Conservation (phyloP, 78 protist genomes). For the Isochrysis galbana region DNA sequence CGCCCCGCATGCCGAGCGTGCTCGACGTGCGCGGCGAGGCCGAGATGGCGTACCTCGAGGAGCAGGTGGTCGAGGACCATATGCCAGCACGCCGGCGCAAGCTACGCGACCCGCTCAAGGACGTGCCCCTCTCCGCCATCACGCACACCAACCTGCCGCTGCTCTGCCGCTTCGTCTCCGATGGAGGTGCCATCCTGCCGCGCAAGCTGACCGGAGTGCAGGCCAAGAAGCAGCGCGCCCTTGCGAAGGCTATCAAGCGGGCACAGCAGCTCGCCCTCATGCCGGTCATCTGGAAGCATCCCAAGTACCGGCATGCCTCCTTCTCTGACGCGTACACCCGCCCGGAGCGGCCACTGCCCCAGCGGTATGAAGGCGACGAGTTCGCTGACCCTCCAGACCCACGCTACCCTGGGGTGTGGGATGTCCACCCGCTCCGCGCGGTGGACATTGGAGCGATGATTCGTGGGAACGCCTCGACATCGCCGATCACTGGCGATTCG, state of each 20-base stretch:
- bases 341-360: background rate
- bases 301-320: conserved; percentile 2
- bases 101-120: background rate
- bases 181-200: background rate
- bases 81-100: background rate
- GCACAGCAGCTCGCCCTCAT: background rate
- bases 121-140: background rate
- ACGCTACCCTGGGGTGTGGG: background rate
- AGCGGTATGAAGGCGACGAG: background rate
- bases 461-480: too few relatives aligned
- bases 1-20: background rate
- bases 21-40: background rate
- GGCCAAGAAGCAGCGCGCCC: background rate
- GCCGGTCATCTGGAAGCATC: background rate
- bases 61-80: background rate
- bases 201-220: background rate
- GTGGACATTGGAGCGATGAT: too few relatives aligned
- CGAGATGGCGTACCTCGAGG: background rate
- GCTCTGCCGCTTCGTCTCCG: background rate
- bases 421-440: background rate
- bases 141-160: background rate
- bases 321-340: background rate
- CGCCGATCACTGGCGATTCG: too few relatives aligned
- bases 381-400: background rate
- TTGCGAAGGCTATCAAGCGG: background rate